Conservation (phyloP, 1,139 yeast species). For the Meyerozyma carpophila region DNA sequence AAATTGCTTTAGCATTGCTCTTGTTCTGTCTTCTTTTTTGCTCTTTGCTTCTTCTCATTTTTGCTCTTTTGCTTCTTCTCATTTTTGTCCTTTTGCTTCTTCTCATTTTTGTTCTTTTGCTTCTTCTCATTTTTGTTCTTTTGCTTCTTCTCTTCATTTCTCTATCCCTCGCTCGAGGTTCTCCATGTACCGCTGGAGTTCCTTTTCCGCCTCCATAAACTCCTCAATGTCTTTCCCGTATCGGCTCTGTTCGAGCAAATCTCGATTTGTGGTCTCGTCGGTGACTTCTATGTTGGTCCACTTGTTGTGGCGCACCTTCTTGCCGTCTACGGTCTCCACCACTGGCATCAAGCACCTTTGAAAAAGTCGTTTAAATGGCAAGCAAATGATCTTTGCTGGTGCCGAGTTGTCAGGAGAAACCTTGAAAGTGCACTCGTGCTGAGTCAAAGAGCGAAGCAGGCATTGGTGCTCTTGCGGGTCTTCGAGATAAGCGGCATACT, state of each 20-base stretch:
- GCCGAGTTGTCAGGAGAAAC: constrained; percentile 16
- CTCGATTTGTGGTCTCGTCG: constrained; percentile 27
- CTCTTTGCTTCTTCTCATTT: no score
- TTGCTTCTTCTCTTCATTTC: no score
- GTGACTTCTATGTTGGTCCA: constrained; percentile 47
- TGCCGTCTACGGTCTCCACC: constrained; percentile 18
- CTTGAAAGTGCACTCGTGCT: constrained; percentile 45
- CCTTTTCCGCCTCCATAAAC: constrained; percentile 35
- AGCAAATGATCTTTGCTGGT: constrained; percentile 42
- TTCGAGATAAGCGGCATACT: constrained; percentile 22
- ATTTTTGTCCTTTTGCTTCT: no score
- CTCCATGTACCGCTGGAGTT: constrained; percentile 30
- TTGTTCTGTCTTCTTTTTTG: no score
- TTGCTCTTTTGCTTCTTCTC: no score
- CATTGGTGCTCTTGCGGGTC: constrained; percentile 35
- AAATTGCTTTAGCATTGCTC: no score
- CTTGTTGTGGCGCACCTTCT: constrained; percentile 18
- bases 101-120: no score
- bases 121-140: no score
- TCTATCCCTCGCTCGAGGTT: constrained; percentile 10
- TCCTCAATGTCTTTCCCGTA: constrained; percentile 27
- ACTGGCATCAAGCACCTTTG: constrained; percentile 38
- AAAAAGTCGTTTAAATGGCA: constrained; percentile 51
- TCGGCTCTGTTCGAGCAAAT: constrained; percentile 17
- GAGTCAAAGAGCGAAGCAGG: constrained; percentile 38